A percentile compares a stretch with the other conserved stretches of the same genome.
Conservation (phyloP, 352 stramenopile species). For the Thalassiosira hispida region DNA sequence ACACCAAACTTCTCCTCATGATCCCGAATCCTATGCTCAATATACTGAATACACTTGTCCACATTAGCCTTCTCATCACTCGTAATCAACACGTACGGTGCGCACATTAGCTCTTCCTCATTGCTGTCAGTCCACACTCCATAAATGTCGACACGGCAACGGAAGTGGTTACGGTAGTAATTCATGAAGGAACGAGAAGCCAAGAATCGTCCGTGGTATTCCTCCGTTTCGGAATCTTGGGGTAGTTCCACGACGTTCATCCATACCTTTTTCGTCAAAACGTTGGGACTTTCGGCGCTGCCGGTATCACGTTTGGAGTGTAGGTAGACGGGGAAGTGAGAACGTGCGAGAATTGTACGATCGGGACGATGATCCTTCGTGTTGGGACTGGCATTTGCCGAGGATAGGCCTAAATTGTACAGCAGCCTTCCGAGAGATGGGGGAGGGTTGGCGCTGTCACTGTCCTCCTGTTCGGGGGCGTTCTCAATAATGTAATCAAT, state of each 20-base stretch:
- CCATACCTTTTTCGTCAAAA: constrained; percentile 44
- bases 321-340: constrained; percentile 19
- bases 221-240: constrained; percentile 24
- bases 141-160: constrained; percentile 52
- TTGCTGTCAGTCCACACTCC: constrained; percentile 32
- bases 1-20: constrained; percentile 46
- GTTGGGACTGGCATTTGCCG: constrained; percentile 29
- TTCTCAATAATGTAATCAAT: constrained; percentile 45
- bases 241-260: constrained; percentile 55
- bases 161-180: constrained; percentile 33
- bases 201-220: constrained; percentile 53
- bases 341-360: constrained; percentile 34
- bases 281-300: not conserved
- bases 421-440: constrained; percentile 39
- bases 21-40: constrained; percentile 51
- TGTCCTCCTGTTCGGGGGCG: not conserved
- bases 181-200: constrained; percentile 22
- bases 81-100: constrained; percentile 47
- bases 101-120: constrained; percentile 16
- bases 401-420: constrained; percentile 36
- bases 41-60: constrained; percentile 44
- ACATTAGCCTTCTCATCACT: constrained; percentile 49
- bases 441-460: constrained; percentile 13
- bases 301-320: not conserved
- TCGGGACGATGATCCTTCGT: constrained; percentile 41